These are phyloP conservation scores for Rugonectria rugulosa DNA, from an alignment of 2,329 filamentous ascomycete species.

Conservation along the genomic window DNA sequence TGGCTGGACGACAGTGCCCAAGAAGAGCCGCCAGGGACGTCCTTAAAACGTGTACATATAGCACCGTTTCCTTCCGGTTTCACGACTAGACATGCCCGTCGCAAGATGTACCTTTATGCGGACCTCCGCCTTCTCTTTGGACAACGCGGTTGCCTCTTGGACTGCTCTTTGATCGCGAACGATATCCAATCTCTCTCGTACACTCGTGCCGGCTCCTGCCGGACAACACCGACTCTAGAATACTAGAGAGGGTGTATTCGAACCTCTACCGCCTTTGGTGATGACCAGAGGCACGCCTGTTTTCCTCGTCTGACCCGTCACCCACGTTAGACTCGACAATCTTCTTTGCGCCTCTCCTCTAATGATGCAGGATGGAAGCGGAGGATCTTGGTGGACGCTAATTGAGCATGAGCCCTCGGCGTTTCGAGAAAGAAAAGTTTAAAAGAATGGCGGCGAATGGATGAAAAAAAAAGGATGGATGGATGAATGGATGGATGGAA, in stretches of 20 bases:
- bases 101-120: constrained; percentile 40
- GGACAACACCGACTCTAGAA: constrained; percentile 16
- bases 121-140: constrained; percentile 19
- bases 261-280: constrained; percentile 28
- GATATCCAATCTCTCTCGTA: constrained; percentile 30
- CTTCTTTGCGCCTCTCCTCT: constrained; percentile 25
- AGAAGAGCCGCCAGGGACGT: constrained; percentile 49
- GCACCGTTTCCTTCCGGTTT: constrained; percentile 44
- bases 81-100: constrained; percentile 45
- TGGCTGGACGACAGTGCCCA: constrained; percentile 65
- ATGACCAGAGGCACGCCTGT: constrained; percentile 26
- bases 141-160: constrained; percentile 29
- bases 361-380: constrained; percentile 14
- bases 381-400: constrained; percentile 26
- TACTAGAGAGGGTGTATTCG: constrained; percentile 16
- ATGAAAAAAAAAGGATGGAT: too few species aligned
- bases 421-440: constrained; percentile 40
- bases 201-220: constrained; percentile 21
- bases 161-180: constrained; percentile 28
- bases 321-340: constrained; percentile 36
- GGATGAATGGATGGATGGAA: constrained; percentile 41
- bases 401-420: constrained; percentile 42
- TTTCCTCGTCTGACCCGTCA: constrained; percentile 35
- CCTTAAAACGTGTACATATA: constrained; percentile 46
- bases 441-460: constrained; percentile 43